phyloP scores from a whole-genome alignment of 495 filamentous ascomycete species.

The Aspergillus panamensis region DNA sequence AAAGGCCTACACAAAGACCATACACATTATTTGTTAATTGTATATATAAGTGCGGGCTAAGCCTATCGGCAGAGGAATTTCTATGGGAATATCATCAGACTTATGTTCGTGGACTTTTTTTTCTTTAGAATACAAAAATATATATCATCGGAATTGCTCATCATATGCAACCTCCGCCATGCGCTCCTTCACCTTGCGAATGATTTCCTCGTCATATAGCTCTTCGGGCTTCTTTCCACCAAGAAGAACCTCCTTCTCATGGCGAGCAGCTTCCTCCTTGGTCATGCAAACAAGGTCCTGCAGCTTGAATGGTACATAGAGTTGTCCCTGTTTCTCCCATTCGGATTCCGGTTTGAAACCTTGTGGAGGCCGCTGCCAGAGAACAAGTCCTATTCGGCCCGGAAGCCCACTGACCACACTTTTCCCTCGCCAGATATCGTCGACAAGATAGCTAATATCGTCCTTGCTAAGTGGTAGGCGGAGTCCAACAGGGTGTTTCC shows the following conservation, averaged over 20 bases:
- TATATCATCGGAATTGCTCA: conserved; percentile 13
- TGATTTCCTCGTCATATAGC: conserved; percentile 7
- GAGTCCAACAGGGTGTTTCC: conserved; percentile 63
- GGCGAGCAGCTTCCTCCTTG: conserved; percentile 42
- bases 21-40: too few species aligned
- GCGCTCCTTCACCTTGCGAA: conserved; percentile 16
- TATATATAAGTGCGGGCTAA: too few species aligned
- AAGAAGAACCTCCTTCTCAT: conserved; percentile 18
- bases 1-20: too few species aligned
- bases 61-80: too few species aligned
- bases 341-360: conserved; percentile 43
- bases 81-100: too few species aligned
- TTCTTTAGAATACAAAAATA: conserved; percentile 1
- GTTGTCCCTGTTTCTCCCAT: conserved; percentile 61
- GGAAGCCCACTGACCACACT: conserved; percentile 78
- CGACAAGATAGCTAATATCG: conserved; percentile 81
- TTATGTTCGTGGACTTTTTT: neutral
- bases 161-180: conserved; percentile 13
- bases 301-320: conserved; percentile 57
- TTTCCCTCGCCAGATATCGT: conserved; percentile 82
- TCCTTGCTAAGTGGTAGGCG: conserved; percentile 71
- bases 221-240: conserved; percentile 16
- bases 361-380: conserved; percentile 65
- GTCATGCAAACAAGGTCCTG: conserved; percentile 90
- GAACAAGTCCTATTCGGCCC: conserved; percentile 68